phyloP scores from a whole-genome alignment of 78 protist species.

The Mastigamoeba balamuthi region DNA sequence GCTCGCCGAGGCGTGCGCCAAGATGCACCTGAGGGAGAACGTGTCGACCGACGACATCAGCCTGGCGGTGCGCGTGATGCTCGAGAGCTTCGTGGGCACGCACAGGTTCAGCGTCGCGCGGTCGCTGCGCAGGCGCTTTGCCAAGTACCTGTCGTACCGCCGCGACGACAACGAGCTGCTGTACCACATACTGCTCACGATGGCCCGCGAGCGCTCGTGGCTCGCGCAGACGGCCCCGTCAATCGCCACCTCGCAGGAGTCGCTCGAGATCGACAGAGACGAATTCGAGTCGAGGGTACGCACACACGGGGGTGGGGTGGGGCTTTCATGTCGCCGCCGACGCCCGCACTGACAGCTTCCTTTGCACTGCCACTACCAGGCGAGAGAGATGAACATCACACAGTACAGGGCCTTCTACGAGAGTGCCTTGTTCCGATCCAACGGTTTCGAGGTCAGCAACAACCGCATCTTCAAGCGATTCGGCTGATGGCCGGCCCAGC shows the following conservation, averaged over 20 bases:
- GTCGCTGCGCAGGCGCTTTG: conserved; percentile 1
- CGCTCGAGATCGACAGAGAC: conserved; percentile 4
- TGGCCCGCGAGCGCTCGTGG: background rate
- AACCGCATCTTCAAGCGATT: no score
- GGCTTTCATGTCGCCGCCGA: no score
- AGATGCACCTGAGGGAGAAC: conserved; percentile 85
- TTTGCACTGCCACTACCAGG: no score
- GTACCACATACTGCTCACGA: conserved; percentile 16
- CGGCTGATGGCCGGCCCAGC: no score
- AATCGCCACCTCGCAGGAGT: background rate
- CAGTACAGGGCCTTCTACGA: no score
- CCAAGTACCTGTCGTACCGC: conserved; percentile 38
- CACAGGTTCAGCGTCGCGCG: conserved; percentile 44
- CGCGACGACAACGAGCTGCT: conserved; percentile 76
- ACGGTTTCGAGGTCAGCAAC: no score
- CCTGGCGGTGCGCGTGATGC: conserved; percentile 78
- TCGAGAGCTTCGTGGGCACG: conserved; percentile 78
- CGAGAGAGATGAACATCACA: no score
- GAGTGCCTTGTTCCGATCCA: no score
- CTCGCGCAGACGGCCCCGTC: background rate
- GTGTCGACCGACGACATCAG: conserved; percentile 81
- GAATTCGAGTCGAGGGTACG: conserved; percentile 27
- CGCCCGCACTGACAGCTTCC: no score
- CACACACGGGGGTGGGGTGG: background rate
- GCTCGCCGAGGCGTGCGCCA: conserved; percentile 94